These are phyloP conservation scores for Agapanthus africanus DNA, from an alignment of 106 monocot species.

Conservation along the genomic window DNA sequence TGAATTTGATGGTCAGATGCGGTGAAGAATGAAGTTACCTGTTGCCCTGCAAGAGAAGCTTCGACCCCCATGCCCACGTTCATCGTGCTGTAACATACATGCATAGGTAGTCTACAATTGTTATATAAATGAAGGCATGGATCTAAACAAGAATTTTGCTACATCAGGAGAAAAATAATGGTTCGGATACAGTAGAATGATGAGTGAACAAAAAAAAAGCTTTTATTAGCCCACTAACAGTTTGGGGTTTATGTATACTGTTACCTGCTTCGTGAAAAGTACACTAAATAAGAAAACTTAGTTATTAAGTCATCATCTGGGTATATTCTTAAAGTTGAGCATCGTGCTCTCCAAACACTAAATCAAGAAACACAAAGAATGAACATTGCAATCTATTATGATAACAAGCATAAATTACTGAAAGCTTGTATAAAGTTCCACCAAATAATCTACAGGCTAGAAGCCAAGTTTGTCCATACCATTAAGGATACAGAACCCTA, in stretches of 20 bases:
- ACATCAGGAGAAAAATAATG: conserved; percentile 28
- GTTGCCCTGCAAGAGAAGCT: conserved; percentile 28
- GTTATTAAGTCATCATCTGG: no score
- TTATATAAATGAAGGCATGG: conserved; percentile 35
- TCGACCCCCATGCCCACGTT: conserved; percentile 55
- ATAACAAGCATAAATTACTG: no score
- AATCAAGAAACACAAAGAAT: background rate
- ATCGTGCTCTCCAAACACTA: no score
- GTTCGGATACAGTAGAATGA: conserved; percentile 5
- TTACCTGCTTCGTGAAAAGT: background rate
- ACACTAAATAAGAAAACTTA: background rate
- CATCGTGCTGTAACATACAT: conserved; percentile 82
- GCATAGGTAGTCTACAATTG: conserved; percentile 59
- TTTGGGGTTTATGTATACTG: background rate
- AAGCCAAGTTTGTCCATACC: no score
- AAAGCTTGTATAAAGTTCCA: no score
- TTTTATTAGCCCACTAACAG: background rate
- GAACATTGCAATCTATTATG: background rate
- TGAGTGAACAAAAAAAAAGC: background rate
- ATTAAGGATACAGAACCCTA: no score
- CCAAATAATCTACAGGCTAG: no score
- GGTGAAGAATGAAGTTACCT: conserved; percentile 31
- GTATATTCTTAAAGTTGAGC: no score
- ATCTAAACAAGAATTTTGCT: conserved; percentile 34
- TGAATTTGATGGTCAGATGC: background rate